Evolutionary conservation across 1,284 basidiomycete species (phyloP), one percentile per base, ranked within the genome.

Genomic region (Boletus chippewaensis): DNA sequence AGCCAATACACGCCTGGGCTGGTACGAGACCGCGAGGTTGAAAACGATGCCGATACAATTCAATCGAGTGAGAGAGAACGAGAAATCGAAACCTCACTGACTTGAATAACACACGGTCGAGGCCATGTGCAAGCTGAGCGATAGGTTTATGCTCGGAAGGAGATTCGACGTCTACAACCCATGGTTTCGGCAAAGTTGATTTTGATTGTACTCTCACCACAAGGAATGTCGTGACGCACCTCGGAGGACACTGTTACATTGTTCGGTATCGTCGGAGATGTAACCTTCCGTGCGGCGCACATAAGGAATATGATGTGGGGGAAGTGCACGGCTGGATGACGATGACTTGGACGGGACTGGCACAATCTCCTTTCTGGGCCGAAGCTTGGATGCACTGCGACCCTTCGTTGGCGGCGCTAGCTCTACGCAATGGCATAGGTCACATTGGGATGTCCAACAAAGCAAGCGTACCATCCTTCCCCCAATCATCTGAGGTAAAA

Each of bases 1-100:
- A 97, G 69, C 83, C 89, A 91, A 63, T 95, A 90, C 0, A 96
- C 86, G n/a, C 93, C 93, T 3, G 91, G 90, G 59, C 91, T 94
- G 46, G 39, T 51, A 43, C 12, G 29, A 45, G 34, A 38, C 12
- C 45, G 10, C 22, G 38, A 13, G 46, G 24, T 49, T 52, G 18
- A 49, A 38, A 31, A 45, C 11, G 11, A 26, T 8, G 36, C 6
- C 20, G 16, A 40, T 16, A 35, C 26, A 11, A 45, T 11, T 35
- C 16, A 13, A 16, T 49, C 32, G 20, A 47, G 31, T 35, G 2
- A 56, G 39, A 42, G 32, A 20, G 45, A 7, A 8, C 10, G 45
- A 29, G 8, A 9, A 42, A 48, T 32, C 41, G 6, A 32, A 49
- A n/a, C 35, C n/a, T 13, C 9, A 71, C 78, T 40, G 61, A 90